These are phyloP conservation scores for Candida odintsovae DNA, from an alignment of 805 yeast species.

Conservation along the genomic window DNA sequence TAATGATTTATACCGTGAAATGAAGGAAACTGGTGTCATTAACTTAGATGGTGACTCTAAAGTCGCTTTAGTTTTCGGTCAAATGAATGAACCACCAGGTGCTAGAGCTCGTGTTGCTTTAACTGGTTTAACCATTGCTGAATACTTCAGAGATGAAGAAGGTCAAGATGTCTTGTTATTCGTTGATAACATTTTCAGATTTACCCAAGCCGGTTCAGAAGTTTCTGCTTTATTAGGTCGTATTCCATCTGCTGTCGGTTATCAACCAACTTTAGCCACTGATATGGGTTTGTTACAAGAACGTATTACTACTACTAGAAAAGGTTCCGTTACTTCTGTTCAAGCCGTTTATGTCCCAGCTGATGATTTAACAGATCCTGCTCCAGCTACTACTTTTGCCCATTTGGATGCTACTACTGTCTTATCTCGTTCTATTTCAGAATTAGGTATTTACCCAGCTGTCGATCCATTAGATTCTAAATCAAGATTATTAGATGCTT, in stretches of 20 bases:
- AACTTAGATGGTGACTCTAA: slow-evolving; percentile 99
- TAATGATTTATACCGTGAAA: slow-evolving; percentile 99
- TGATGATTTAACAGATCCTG: slow-evolving; percentile 99
- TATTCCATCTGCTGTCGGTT: slow-evolving; percentile 99
- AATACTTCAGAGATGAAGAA: slow-evolving; percentile 99
- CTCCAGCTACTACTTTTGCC: slow-evolving; percentile 99
- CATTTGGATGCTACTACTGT: slow-evolving; percentile 99
- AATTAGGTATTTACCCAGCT: slow-evolving; percentile 99
- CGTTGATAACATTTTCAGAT: slow-evolving; percentile 99
- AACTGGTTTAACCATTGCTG: slow-evolving; percentile 99
- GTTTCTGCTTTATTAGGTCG: slow-evolving; percentile 99
- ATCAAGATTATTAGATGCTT: slow-evolving; percentile 95
- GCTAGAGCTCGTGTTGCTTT: slow-evolving; percentile 99
- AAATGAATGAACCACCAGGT: slow-evolving; percentile 99
- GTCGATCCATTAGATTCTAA: slow-evolving; percentile 99
- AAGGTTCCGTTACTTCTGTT: slow-evolving; percentile 99
- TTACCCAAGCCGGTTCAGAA: slow-evolving; percentile 99
- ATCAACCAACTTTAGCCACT: slow-evolving; percentile 99
- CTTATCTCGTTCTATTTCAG: slow-evolving; percentile 99
- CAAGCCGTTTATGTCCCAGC: slow-evolving; percentile 99
- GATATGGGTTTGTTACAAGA: slow-evolving; percentile 99
- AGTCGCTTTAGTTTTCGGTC: slow-evolving; percentile 99
- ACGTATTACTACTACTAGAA: slow-evolving; percentile 98
- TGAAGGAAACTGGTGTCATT: slow-evolving; percentile 99
- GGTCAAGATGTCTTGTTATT: slow-evolving; percentile 99